Base-by-base conservation (phyloP, 2,329 filamentous ascomycete genomes). In the Aspergillus udagawae region DNA sequence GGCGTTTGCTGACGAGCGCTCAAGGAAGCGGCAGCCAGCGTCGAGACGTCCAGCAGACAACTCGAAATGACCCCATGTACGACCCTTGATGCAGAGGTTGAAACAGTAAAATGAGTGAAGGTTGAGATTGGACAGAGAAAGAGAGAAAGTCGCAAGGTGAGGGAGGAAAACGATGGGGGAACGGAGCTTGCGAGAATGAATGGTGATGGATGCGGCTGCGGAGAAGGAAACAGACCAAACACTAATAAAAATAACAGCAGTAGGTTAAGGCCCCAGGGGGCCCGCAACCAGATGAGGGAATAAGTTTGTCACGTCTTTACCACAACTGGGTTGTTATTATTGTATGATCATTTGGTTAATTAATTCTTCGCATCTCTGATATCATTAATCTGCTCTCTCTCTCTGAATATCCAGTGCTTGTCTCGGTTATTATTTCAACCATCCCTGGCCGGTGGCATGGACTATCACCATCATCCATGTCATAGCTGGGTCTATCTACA, bases 1-100 rank as follows among this genome's bases (percentile, higher is more conserved):
- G 53, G 57, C 56, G 62, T 61, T 63, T 57, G 62, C 63, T 66
- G 64, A 65, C 62, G 42, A 42, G 58, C 58, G 58, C 58, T 58
- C 55, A 59, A 60, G 54, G 49, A 61, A 55, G 52, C 54, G 55
- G 52, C 58, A 62, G 54, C 54, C 54, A 62, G 53, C 54, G 59
- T 55, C 49, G 53, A 55, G 50, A 54, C 49, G 49, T 61, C 57
- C 52, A 57, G 49, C 53, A 61, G 56, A 58, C 47, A 51, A 23
- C 47, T 63, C 49, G 56, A 55, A 49, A 51, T 41, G 47, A 45
- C 59, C 58, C 57, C 63, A 66, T 65, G 47, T 60, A 61, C 57
- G 47, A 52, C 20, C 29, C 17, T 3, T 25, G 32, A 52, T n/a
- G 27, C 14, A 23, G 49, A 51, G 9, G n/a, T 20, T 35, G 21